Base-by-base conservation (phyloP, 495 filamentous ascomycete species). In the Penicillium canescens region DNA sequence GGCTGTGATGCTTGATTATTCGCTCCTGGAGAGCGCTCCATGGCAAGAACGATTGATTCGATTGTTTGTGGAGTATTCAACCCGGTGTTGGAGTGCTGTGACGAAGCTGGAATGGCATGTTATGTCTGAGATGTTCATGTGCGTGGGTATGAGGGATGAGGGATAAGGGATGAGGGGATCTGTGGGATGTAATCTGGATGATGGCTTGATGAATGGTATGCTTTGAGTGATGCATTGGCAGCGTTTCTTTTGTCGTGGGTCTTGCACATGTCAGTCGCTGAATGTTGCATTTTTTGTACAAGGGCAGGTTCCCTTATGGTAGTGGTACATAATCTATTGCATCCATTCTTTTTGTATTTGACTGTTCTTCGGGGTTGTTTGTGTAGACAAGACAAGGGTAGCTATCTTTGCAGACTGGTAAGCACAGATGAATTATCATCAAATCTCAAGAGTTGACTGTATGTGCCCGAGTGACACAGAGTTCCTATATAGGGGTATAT, bases 11-110 rank as follows among this genome's bases (percentile, higher is more conserved):
- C 6, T 21, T 24, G 3, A 36, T 23, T 4, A 11, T 16, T 34
- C 34, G 37, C 47, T 50, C 47, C 38, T 24, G 38, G 47, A 14
- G 47, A 34, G 47, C 18, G 6, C n/a, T n/a, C 16, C 31, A 35
- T 34, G 18, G 9, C 31, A 8, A 20, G 14, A 23, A 31, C 28
- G 10, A 46, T 35, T 36, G 44, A 23, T 46, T 28, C 28, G 28
- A 31, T 31, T 9, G 26, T 24, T 31, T 5, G 20, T 24, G 18
- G 40, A 9, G 20, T 26, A 26, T 42, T 26, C 40, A n/a, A 42
- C 40, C 40, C 10, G 40, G 40, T 42, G 40, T 42, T 42, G 40
- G 20, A 42, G 21, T 42, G 9, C 38, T 16, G 37, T 39, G 7
- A 14, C 0, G 14, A 8, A 20, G 5, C 2, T 3, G n/a, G 11